These are phyloP conservation scores for Eucalyptus pauciflora DNA, from an alignment of 345 rosid genomes.

Conservation along the genomic window DNA sequence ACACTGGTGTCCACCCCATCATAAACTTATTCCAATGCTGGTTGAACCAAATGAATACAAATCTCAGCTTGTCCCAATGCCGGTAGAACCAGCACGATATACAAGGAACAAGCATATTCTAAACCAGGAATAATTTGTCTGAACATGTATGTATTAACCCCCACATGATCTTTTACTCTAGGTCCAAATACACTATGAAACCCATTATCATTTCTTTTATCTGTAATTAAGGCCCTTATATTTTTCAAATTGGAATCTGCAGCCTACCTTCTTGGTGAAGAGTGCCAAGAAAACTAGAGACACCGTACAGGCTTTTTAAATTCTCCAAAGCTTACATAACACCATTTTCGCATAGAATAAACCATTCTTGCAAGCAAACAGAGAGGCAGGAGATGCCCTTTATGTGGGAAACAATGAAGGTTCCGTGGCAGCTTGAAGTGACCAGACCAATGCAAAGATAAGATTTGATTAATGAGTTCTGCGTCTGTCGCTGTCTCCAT, in stretches of 20 bases:
- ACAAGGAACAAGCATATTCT: not conserved
- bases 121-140: not conserved
- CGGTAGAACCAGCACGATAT: not conserved
- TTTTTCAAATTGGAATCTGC: not conserved
- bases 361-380: not conserved
- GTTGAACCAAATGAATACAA: not conserved
- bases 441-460: not conserved
- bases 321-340: not conserved
- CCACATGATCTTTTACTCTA: not conserved
- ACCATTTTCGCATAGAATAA: not conserved
- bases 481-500: conserved; percentile 7
- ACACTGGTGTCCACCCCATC: not conserved
- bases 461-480: not conserved
- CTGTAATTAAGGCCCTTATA: not conserved
- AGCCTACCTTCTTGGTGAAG: not conserved
- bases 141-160: not conserved
- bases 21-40: not conserved
- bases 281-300: conserved; percentile 1
- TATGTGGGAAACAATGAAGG: conserved; percentile 1
- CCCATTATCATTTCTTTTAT: not conserved
- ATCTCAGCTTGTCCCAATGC: not conserved
- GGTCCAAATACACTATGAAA: not conserved
- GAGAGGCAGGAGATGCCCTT: not conserved
- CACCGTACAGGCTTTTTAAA: not conserved
- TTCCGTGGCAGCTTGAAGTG: not conserved